phyloP scores from a whole-genome alignment of 2,329 filamentous ascomycete species.

The Colletotrichum tofieldiae region DNA sequence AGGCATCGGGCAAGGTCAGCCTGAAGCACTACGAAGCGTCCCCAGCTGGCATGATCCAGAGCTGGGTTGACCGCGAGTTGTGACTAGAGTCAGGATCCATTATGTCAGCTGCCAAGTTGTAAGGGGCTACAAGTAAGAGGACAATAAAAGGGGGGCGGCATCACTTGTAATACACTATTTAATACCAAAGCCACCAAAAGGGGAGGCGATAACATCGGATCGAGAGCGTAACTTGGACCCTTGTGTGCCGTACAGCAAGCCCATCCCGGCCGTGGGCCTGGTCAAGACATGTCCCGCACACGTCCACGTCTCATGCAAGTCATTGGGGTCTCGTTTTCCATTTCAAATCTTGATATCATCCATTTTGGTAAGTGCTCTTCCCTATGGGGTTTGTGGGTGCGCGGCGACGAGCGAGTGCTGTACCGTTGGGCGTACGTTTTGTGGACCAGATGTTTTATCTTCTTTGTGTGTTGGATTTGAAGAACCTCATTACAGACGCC shows the following conservation, averaged over 20 bases:
- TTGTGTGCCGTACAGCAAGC: neutral
- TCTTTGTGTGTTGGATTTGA: constrained; percentile 64
- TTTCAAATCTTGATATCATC: neutral
- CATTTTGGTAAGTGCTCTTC: neutral
- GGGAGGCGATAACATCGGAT: constrained; percentile 7
- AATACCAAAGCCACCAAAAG: constrained; percentile 23
- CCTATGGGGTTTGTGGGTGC: neutral
- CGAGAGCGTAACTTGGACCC: neutral
- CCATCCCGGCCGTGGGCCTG: neutral
- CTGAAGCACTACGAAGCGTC: constrained; percentile 91
- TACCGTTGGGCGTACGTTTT: constrained; percentile 9
- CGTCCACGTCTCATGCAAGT: neutral
- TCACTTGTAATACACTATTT: constrained; percentile 28
- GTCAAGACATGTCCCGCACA: neutral
- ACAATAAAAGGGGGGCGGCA: constrained; percentile 8
- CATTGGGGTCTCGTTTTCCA: too few relatives aligned
- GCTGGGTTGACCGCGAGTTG: constrained; percentile 77
- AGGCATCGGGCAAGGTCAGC: constrained; percentile 77
- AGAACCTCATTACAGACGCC: constrained; percentile 78
- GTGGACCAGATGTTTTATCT: constrained; percentile 55
- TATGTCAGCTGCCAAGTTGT: constrained; percentile 12
- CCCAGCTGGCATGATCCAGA: constrained; percentile 85
- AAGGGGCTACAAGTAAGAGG: neutral
- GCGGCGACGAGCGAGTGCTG: neutral
- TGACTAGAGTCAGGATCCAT: constrained; percentile 33